Evolutionary conservation across 768 basidiomycete genomes (phyloP), one percentile per base, ranked within the genome.

Genomic region (Cystofilobasidium bisporidii): DNA sequence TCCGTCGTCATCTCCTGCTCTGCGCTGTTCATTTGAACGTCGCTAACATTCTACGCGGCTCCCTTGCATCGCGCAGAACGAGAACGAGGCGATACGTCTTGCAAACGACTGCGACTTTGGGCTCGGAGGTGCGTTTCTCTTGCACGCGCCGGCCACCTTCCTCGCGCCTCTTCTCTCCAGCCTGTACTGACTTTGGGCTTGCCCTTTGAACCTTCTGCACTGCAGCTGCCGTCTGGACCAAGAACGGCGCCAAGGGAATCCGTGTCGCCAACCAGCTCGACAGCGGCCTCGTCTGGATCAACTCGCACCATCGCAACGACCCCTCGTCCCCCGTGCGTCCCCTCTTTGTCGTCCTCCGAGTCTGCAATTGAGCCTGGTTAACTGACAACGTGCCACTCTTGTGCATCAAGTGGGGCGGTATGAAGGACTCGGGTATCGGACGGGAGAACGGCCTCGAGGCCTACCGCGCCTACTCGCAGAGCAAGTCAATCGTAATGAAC

Each of bases 401-500:
- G 36, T 12, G 36, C 36, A 5, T 5, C 10, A 3, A 43, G 43
- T 92, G 90, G 89, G 89, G 89, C 24, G 89, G 89, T 9, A 88
- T 90, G 88, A 90, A 91, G 75, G 86, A 87, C 71, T 91, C 89
- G 72, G 89, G 89, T 1, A 86, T 89, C 62, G 89, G 90, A 8
- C 78, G 90, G 66, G 90, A 92, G 74, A 92, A 92, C 71, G 90
- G 90, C 0, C 66, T 87, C 5, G 89, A 91, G 74, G 88, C 89
- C 20, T 83, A 86, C 61, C 75, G 82, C 86, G 69, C 91, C 88
- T 88, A 69, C 69, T 87, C 81, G 33, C 5, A 48, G 55, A 87
- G 85, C 79, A 91, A 90, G 77, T 89, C 88, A 1, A 82, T 83
- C 20, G 84, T 90, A 67, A 77, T 91, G 47, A 89, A 89, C 72